A percentile compares a stretch with the other conserved stretches of the same genome.
Evolutionary conservation across 768 basidiomycete species (phyloP).

Genomic region (Termitomyces sp.): DNA sequence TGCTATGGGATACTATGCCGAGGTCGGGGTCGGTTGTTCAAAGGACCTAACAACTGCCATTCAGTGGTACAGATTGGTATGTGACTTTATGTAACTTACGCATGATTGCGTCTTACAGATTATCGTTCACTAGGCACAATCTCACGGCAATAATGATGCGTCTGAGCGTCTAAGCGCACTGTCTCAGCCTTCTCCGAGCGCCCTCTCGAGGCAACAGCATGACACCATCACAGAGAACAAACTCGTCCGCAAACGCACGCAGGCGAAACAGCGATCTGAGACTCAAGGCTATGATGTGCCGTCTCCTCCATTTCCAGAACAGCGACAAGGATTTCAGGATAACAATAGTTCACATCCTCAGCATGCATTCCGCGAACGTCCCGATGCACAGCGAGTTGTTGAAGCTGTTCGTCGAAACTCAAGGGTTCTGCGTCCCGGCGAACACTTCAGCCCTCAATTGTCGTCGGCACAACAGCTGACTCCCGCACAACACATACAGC

Average conservation of each 20-base stretch:
- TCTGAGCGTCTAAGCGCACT: constrained; percentile 66
- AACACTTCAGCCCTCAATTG: not conserved
- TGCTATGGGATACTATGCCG: constrained; percentile 92
- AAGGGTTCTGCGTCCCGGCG: constrained; percentile 8
- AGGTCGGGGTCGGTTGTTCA: constrained; percentile 81
- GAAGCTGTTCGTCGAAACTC: constrained; percentile 53
- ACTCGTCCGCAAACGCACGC: constrained; percentile 78
- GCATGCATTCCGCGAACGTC: constrained; percentile 12
- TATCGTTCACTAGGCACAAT: constrained; percentile 47
- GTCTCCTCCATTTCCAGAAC: constrained; percentile 8
- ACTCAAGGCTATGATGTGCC: constrained; percentile 15
- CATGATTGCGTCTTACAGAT: not conserved
- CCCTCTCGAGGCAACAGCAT: constrained; percentile 76
- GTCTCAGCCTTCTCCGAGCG: constrained; percentile 49
- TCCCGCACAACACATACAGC: constrained; percentile 14
- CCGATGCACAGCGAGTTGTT: constrained; percentile 40
- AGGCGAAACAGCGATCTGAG: constrained; percentile 54
- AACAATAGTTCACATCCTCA: constrained; percentile 6
- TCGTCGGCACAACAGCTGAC: constrained; percentile 11
- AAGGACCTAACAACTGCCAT: constrained; percentile 59
- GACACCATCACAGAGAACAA: constrained; percentile 71
- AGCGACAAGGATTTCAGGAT: constrained; percentile 7
- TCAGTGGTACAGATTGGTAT: constrained; percentile 68
- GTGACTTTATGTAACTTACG: constrained; percentile 2
- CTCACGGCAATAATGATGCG: constrained; percentile 81